A percentile compares a stretch with the other conserved stretches of the same genome.
Evolutionary conservation across 1,139 yeast species (phyloP).

Genomic region (Hemisphaericaspora subhashii): DNA sequence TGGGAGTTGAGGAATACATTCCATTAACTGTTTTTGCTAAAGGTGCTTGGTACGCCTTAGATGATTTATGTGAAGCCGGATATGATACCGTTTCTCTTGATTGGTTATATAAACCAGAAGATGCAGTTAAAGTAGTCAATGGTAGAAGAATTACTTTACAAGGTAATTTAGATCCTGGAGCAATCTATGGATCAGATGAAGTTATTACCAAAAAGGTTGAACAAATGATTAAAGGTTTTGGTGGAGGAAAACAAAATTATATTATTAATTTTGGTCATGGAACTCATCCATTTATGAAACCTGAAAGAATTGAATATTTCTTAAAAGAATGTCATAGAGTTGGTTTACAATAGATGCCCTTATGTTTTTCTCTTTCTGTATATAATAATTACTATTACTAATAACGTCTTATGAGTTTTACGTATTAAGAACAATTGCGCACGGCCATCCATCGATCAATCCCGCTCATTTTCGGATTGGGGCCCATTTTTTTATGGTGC

Average conservation of each 20-base stretch:
- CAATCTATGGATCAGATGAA: constrained; percentile 86
- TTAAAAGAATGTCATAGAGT: constrained; percentile 83
- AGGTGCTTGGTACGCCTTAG: constrained; percentile 97
- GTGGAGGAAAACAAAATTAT: constrained; percentile 88
- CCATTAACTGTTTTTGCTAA: constrained; percentile 93
- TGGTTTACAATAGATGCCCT: constrained; percentile 39
- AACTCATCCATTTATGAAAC: constrained; percentile 95
- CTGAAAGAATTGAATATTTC: constrained; percentile 82
- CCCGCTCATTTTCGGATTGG: too few species aligned
- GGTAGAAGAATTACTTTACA: constrained; percentile 82
- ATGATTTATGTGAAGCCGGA: constrained; percentile 79
- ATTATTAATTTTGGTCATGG: constrained; percentile 97
- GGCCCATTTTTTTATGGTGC: too few species aligned
- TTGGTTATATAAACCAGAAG: constrained; percentile 85
- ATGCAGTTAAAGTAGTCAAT: constrained; percentile 75
- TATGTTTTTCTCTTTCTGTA: background rate
- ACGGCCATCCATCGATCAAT: too few species aligned
- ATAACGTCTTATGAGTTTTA: too few species aligned
- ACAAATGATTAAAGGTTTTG: constrained; percentile 84
- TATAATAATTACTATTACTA: background rate
- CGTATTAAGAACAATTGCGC: too few species aligned
- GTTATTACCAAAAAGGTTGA: constrained; percentile 78
- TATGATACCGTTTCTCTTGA: constrained; percentile 88
- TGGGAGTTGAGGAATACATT: constrained; percentile 68
- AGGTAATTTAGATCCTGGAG: constrained; percentile 96